A percentile compares a stretch with the other conserved stretches of the same genome.
Evolutionary conservation across 495 filamentous ascomycete species (phyloP).

Genomic region (Staphylotrichum longicolle): DNA sequence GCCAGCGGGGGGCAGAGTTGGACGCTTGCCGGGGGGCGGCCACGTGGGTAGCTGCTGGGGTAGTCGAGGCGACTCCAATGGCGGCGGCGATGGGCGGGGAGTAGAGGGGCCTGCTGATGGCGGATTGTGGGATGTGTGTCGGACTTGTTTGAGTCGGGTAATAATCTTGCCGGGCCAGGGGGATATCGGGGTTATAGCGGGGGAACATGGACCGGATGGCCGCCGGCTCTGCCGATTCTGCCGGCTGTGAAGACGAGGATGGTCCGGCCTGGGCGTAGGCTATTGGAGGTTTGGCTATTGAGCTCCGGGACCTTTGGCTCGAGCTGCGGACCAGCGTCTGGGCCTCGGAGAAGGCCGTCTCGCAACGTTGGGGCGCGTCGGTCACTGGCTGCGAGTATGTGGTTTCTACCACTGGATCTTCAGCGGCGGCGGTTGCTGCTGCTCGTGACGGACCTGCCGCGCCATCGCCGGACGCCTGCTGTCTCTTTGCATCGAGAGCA

Average conservation of each 20-base stretch:
- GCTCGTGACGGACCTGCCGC: conserved; percentile 22
- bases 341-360: conserved; percentile 52
- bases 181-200: conserved; percentile 68
- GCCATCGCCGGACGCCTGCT: conserved; percentile 12
- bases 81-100: conserved; percentile 41
- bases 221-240: conserved; percentile 31
- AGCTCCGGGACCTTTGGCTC: conserved; percentile 47
- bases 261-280: conserved; percentile 29
- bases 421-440: conserved; percentile 27
- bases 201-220: conserved; percentile 67
- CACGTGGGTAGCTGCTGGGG: neutral
- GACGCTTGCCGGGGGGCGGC: conserved; percentile 2
- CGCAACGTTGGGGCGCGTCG: conserved; percentile 43
- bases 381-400: conserved; percentile 29
- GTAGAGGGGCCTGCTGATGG: conserved; percentile 57
- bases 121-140: conserved; percentile 52
- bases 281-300: conserved; percentile 48
- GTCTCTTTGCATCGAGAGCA: conserved; percentile 29
- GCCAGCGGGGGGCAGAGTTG: conserved; percentile 22
- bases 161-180: conserved; percentile 67
- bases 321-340: conserved; percentile 49
- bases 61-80: conserved; percentile 18
- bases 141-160: conserved; percentile 57
- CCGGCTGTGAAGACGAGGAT: conserved; percentile 28
- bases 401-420: conserved; percentile 30